Conservation (phyloP, 2,329 filamentous ascomycete genomes). For the Diplodia intermedia region DNA sequence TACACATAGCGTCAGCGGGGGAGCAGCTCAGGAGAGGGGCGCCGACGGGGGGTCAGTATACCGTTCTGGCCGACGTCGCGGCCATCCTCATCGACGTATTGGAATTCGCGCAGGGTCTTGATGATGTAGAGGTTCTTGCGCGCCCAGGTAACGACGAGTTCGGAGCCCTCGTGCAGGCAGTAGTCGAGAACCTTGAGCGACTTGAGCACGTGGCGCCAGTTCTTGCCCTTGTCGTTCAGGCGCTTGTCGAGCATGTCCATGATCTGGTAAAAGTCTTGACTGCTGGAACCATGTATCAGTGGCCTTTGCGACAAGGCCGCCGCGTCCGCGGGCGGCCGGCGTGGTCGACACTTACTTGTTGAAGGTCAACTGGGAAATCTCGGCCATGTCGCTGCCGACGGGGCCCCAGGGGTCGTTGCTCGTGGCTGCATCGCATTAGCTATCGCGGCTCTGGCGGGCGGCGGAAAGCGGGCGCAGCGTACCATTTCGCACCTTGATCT, state of each 20-base stretch:
- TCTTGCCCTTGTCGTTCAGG: conserved; percentile 98
- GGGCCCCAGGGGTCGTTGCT: conserved; percentile 99
- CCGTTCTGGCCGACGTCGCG: conserved; percentile 96
- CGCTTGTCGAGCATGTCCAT: conserved; percentile 99
- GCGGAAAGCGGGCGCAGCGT: conserved; percentile 31
- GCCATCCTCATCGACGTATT: conserved; percentile 94
- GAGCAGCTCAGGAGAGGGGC: conserved; percentile 16
- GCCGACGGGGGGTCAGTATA: conserved; percentile 54
- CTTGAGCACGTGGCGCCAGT: conserved; percentile 98
- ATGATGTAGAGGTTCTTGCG: conserved; percentile 98
- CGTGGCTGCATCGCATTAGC: conserved; percentile 68
- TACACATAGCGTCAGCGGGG: conserved; percentile 27
- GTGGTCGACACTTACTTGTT: conserved; percentile 74
- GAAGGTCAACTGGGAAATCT: conserved; percentile 97
- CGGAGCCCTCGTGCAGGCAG: conserved; percentile 95
- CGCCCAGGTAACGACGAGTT: conserved; percentile 96
- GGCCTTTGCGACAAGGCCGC: conserved; percentile 32
- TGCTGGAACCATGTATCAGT: conserved; percentile 61
- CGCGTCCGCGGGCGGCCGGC: conserved; percentile 14
- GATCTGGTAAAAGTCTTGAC: conserved; percentile 98
- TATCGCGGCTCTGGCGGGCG: conserved; percentile 34
- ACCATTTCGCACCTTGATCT: conserved; percentile 80
- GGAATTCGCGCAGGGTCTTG: conserved; percentile 96
- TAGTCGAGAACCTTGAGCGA: conserved; percentile 98
- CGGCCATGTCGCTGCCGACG: conserved; percentile 96